Conservation (phyloP, 805 yeast genomes). For the Saccharomycopsis babjevae region DNA sequence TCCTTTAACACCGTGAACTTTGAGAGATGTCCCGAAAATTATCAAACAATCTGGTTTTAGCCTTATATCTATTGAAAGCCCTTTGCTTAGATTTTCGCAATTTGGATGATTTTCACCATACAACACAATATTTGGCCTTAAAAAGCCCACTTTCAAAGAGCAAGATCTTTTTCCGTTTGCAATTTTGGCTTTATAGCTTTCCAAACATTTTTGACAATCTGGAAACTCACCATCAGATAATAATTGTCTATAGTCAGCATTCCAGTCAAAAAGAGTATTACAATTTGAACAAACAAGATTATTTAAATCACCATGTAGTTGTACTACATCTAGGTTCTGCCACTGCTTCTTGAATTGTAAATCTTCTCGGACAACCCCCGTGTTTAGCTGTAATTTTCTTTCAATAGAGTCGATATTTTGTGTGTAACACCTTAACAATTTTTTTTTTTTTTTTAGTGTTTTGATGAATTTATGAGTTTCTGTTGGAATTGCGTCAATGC, state of each 20-base stretch:
- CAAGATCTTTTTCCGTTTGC: slow-evolving; percentile 55
- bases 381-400: slow-evolving; percentile 46
- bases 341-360: slow-evolving; percentile 31
- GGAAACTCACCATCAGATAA: slow-evolving; percentile 62
- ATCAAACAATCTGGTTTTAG: slow-evolving; percentile 66
- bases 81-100: slow-evolving; percentile 67
- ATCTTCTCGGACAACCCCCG: slow-evolving; percentile 37
- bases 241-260: slow-evolving; percentile 33
- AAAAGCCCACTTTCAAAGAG: slow-evolving; percentile 53
- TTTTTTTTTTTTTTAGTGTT: slow-evolving; percentile 47
- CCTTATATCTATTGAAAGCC: slow-evolving; percentile 54
- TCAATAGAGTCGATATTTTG: slow-evolving; percentile 93
- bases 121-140: slow-evolving; percentile 83
- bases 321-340: slow-evolving; percentile 69
- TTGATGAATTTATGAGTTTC: slow-evolving; percentile 71
- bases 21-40: slow-evolving; percentile 89
- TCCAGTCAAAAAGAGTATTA: slow-evolving; percentile 51
- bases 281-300: slow-evolving; percentile 70
- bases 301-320: slow-evolving; percentile 83
- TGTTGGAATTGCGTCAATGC: slow-evolving; percentile 65
- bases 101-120: slow-evolving; percentile 93
- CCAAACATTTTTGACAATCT: slow-evolving; percentile 61
- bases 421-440: slow-evolving; percentile 78
- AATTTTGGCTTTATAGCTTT: slow-evolving; percentile 43
- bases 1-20: slow-evolving; percentile 80